Evolutionary conservation across 352 stramenopile species (phyloP), one percentile per base, ranked within the genome.

Genomic region (Pythium scleroteichum): DNA sequence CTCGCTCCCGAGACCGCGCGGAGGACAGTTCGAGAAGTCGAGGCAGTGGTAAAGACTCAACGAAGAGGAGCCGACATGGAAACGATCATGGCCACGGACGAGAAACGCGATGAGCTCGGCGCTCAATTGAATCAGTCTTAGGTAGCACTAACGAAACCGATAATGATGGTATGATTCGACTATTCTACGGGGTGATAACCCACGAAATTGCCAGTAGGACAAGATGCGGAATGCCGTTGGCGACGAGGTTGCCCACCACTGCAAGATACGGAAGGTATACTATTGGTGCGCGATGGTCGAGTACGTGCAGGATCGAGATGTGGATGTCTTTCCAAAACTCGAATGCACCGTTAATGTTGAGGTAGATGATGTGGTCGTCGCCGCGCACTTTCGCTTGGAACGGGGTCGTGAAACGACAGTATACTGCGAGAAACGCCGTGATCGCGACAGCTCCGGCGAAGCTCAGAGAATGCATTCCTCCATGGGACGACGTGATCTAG

Each of bases 271-370:
- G 85, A 20, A 94, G 50, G 65, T 94, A 94, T 29, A 90, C 46
- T 29, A 72, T 38, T 19, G 85, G 78, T 35, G 85, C 75, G 19
- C 72, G 72, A 52, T 92, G 83, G 68, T 94, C 79, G n/a, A 92
- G 61, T 47, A 81, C 66, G 56, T 94, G 85, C 12, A 94, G 79
- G 49, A 90, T 41, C 10, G 74, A 55, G 53, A 92, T 87, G 45
- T 88, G 39, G 23, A 92, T 87, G 33, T 92, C 85, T 54, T 85
- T 87, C 82, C 83, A 94, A 64, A 94, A 94, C 62, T 82, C 85
- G 38, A 90, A 94, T 17, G 61, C 76, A n/a, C 84, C 76, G 51
- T 94, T 94, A 38, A 90, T 71, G 68, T 94, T 94, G 29, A 92
- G 54, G 64, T 90, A 90, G 47, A 92, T 82, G 26, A 89, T 64